Evolutionary conservation across 441 rosid genomes (phyloP).

Genomic region (Populus hybrid): DNA sequence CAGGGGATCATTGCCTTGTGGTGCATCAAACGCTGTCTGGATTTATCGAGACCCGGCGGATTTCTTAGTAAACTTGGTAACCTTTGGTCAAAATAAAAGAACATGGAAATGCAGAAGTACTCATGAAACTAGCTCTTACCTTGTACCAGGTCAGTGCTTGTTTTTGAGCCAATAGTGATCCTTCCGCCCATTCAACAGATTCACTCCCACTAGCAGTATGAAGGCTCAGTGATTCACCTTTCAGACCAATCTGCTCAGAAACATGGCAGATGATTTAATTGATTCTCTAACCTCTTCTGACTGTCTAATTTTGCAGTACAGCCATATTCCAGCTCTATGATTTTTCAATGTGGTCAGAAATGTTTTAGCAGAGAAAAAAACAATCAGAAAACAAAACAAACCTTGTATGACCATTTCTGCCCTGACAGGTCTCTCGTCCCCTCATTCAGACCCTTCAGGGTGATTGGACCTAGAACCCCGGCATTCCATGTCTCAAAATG

Average conservation of each 20-base stretch:
- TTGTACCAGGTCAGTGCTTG: conserved; percentile 93
- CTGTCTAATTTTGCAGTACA: neutral
- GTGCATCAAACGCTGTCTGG: conserved; percentile 83
- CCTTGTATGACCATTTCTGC: conserved; percentile 97
- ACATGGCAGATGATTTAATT: neutral
- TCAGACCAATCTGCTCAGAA: conserved; percentile 51
- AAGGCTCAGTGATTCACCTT: conserved; percentile 79
- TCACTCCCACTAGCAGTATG: conserved; percentile 79
- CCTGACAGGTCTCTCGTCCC: conserved; percentile 78
- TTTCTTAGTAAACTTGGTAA: neutral
- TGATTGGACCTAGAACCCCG: conserved; percentile 91
- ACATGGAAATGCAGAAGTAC: neutral
- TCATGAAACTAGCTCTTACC: conserved; percentile 36
- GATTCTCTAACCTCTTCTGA: neutral
- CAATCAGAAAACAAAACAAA: conserved; percentile 27
- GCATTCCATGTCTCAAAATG: conserved; percentile 96
- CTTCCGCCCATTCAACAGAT: conserved; percentile 84
- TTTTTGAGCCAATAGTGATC: conserved; percentile 59
- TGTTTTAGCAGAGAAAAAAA: neutral
- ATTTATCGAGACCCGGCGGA: neutral
- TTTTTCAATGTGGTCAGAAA: neutral
- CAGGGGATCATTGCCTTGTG: conserved; percentile 71
- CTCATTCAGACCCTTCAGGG: conserved; percentile 65
- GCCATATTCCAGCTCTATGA: neutral
- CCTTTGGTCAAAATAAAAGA: neutral